Conservation (phyloP, 2,329 filamentous ascomycete species). For the Nemania serpens region DNA sequence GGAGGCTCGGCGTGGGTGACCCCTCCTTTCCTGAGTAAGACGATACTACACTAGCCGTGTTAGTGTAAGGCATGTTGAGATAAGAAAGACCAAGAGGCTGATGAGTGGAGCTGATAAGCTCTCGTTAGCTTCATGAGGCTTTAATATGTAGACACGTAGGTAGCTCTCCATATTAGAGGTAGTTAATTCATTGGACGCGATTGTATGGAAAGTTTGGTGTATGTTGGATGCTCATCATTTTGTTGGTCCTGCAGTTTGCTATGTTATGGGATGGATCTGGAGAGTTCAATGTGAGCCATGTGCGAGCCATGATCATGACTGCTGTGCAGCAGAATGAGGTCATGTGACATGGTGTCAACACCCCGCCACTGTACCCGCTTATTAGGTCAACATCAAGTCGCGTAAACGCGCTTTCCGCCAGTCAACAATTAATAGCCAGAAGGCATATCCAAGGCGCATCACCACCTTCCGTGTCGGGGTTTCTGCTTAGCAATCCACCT, state of each 20-base stretch:
- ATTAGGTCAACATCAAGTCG: constrained; percentile 14
- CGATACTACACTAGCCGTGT: neutral
- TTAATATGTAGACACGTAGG: too few relatives aligned
- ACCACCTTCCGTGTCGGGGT: too few relatives aligned
- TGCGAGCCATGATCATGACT: too few relatives aligned
- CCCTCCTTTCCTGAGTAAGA: constrained; percentile 8
- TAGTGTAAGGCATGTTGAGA: too few relatives aligned
- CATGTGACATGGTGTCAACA: constrained; percentile 40
- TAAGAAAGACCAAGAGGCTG: too few relatives aligned
- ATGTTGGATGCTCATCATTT: too few relatives aligned
- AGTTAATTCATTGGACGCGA: too few relatives aligned
- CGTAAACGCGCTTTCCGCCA: constrained; percentile 35
- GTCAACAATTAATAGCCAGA: constrained; percentile 32
- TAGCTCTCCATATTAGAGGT: too few relatives aligned
- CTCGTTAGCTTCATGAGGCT: neutral
- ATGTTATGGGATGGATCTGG: too few relatives aligned
- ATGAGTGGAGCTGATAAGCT: constrained; percentile 12
- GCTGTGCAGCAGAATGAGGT: neutral
- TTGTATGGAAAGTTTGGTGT: too few relatives aligned
- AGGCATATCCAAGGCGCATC: constrained; percentile 17
- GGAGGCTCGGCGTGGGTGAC: constrained; percentile 7
- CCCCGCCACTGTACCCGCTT: constrained; percentile 22
- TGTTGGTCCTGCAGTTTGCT: too few relatives aligned
- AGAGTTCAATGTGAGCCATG: too few relatives aligned
- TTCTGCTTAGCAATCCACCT: neutral